phyloP scores from a whole-genome alignment of 805 yeast species.

The Starmerella gropengiesseri region DNA sequence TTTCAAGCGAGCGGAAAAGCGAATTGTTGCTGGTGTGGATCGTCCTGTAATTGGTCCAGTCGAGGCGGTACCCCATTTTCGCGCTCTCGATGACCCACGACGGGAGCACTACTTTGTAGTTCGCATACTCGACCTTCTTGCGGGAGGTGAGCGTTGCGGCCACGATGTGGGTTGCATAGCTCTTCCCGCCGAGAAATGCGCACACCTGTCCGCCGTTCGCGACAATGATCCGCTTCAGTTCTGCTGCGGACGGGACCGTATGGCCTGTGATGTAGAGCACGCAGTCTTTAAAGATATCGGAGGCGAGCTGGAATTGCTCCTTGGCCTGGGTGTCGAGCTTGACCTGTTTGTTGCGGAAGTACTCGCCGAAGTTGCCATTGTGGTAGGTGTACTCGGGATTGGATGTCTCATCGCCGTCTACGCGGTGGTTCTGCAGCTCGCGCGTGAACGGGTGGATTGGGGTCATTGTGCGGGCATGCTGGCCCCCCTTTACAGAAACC shows the following conservation, averaged over 20 bases:
- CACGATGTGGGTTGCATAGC: constrained; percentile 71
- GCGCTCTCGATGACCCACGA: constrained; percentile 69
- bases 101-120: constrained; percentile 69
- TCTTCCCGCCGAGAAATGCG: constrained; percentile 57
- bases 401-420: constrained; percentile 12
- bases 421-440: constrained; percentile 14
- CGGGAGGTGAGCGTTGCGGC: constrained; percentile 71
- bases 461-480: background rate
- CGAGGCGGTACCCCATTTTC: constrained; percentile 36
- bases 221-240: constrained; percentile 59
- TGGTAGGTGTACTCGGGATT: constrained; percentile 15
- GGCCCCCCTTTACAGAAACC: too few species aligned
- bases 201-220: constrained; percentile 71
- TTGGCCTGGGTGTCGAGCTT: constrained; percentile 45
- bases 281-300: constrained; percentile 51
- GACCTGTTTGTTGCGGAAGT: constrained; percentile 47
- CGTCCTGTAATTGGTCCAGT: constrained; percentile 55
- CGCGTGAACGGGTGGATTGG: constrained; percentile 18
- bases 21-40: background rate
- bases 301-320: constrained; percentile 34
- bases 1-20: background rate
- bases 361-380: constrained; percentile 52
- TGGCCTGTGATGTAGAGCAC: constrained; percentile 77
- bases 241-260: constrained; percentile 68
- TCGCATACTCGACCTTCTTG: constrained; percentile 52